Conservation (phyloP, 1,284 basidiomycete genomes). For the Puccinia triticina region DNA sequence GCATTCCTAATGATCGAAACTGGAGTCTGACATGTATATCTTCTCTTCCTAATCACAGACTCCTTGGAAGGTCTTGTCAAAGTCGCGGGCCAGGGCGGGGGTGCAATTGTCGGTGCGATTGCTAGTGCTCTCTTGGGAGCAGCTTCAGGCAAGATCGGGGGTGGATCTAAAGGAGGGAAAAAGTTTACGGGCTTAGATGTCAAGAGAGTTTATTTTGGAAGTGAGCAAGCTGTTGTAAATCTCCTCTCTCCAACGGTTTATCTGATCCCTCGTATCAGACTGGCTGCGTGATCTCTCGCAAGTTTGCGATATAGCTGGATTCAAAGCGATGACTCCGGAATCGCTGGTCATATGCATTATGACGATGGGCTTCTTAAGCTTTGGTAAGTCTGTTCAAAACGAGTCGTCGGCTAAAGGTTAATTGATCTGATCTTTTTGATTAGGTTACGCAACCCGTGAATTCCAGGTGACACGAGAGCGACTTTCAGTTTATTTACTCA, state of each 20-base stretch:
- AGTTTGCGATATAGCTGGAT: slow-evolving; percentile 50
- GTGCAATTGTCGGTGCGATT: slow-evolving; percentile 45
- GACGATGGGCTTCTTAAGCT: slow-evolving; percentile 56
- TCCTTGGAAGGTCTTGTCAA: slow-evolving; percentile 43
- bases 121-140: slow-evolving; percentile 44
- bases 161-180: slow-evolving; percentile 52
- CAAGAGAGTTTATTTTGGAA: slow-evolving; percentile 59
- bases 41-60: slow-evolving; percentile 16
- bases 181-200: slow-evolving; percentile 59
- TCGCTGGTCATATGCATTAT: slow-evolving; percentile 54
- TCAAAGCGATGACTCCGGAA: slow-evolving; percentile 47
- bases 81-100: slow-evolving; percentile 44
- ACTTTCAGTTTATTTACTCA: slow-evolving; percentile 81
- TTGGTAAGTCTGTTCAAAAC: neutral
- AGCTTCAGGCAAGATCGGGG: slow-evolving; percentile 25
- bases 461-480: slow-evolving; percentile 88
- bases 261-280: slow-evolving; percentile 29
- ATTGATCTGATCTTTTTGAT: neutral
- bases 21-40: neutral
- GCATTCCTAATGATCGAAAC: neutral
- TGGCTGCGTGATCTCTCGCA: slow-evolving; percentile 51
- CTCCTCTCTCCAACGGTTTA: neutral
- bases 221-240: slow-evolving; percentile 53
- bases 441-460: slow-evolving; percentile 63
- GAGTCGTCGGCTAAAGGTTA: neutral